phyloP scores from a whole-genome alignment of 1,139 yeast genomes.

The Meyerozyma sp. region DNA sequence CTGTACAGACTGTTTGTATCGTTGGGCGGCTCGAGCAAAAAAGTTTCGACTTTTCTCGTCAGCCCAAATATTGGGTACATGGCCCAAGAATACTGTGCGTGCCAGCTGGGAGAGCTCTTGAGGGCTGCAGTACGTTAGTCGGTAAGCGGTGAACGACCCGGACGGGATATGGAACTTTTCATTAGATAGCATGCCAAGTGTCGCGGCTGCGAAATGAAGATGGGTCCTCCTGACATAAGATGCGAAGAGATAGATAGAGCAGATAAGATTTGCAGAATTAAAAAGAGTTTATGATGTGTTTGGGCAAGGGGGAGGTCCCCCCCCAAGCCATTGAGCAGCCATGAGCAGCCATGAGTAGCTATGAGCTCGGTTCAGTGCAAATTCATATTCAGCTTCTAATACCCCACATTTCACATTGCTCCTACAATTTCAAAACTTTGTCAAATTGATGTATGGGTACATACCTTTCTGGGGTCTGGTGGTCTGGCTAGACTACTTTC shows the following conservation, averaged over 20 bases:
- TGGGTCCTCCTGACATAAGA: too few species aligned
- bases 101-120: constrained; percentile 46
- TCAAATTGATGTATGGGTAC: too few species aligned
- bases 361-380: too few species aligned
- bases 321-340: too few species aligned
- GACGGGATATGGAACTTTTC: constrained; percentile 19
- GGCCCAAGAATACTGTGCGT: constrained; percentile 54
- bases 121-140: constrained; percentile 52
- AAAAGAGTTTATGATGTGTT: too few species aligned
- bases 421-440: too few species aligned
- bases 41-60: background rate
- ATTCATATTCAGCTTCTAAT: too few species aligned
- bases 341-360: too few species aligned
- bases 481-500: too few species aligned
- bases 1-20: background rate
- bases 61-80: constrained; percentile 59
- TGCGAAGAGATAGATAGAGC: background rate
- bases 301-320: too few species aligned
- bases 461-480: too few species aligned
- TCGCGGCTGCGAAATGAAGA: background rate
- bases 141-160: constrained; percentile 54
- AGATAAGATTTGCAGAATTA: background rate
- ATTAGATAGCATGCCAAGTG: background rate
- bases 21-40: background rate
- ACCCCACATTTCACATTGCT: too few species aligned